A percentile compares a stretch with the other conserved stretches of the same genome.
Evolutionary conservation across 129 eudicot genomes (phyloP).

Genomic region (Tanacetum coccineum): DNA sequence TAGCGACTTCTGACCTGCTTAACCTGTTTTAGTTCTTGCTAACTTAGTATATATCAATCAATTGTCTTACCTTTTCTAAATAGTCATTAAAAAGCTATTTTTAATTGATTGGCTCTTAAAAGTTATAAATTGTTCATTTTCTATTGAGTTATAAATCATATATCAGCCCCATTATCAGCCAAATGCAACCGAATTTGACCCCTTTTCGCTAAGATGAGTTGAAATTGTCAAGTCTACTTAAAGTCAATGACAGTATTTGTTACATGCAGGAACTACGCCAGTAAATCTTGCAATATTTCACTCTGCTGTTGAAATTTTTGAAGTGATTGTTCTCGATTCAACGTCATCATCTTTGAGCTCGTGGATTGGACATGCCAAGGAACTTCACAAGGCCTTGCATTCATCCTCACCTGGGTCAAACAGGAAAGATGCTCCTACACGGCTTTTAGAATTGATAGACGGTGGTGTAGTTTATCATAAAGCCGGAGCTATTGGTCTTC

Average conservation of each 20-base stretch:
- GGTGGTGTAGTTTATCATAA: conserved; percentile 91
- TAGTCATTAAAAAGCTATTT: no score
- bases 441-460: conserved; percentile 90
- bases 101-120: no score
- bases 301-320: conserved; percentile 90
- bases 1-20: neutral
- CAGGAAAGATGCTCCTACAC: conserved; percentile 90
- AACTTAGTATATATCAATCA: no score
- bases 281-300: conserved; percentile 91
- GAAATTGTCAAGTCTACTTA: no score
- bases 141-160: no score
- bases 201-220: neutral
- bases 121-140: no score
- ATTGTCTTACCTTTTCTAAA: no score
- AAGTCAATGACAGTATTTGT: neutral
- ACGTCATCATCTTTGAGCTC: conserved; percentile 74
- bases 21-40: no score
- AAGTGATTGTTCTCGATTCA: conserved; percentile 79
- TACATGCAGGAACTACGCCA: conserved; percentile 57
- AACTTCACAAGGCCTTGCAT: conserved; percentile 76
- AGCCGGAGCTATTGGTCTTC: conserved; percentile 78
- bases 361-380: conserved; percentile 90
- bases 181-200: neutral
- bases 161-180: no score
- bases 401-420: conserved; percentile 98